phyloP scores from a whole-genome alignment of 331 rosid species.

The Pyrus hybrid region DNA sequence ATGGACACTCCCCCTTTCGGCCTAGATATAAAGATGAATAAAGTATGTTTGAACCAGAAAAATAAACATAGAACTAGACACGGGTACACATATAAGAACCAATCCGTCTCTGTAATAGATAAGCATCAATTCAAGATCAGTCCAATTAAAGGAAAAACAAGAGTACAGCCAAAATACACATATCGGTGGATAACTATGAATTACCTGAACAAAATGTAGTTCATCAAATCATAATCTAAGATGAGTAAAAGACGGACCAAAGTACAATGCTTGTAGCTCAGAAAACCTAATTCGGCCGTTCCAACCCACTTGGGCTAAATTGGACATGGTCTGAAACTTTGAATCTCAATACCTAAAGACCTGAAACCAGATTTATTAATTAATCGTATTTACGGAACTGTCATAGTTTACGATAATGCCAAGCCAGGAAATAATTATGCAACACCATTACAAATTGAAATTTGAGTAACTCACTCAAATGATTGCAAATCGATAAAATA shows the following conservation, averaged over 20 bases:
- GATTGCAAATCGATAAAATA: neutral
- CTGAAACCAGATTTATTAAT: slow-evolving; percentile 24
- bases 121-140: neutral
- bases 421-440: neutral
- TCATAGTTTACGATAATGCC: neutral
- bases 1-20: neutral
- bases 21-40: neutral
- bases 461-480: neutral
- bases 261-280: slow-evolving; percentile 9
- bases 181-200: slow-evolving; percentile 12
- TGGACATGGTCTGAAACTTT: slow-evolving; percentile 17
- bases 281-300: slow-evolving; percentile 4
- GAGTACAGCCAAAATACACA: neutral
- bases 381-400: neutral
- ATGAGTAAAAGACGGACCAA: slow-evolving; percentile 17
- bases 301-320: slow-evolving; percentile 13
- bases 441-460: neutral
- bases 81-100: neutral
- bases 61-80: neutral
- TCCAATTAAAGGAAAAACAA: neutral
- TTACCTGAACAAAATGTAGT: slow-evolving; percentile 19
- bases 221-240: slow-evolving; percentile 24
- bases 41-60: neutral
- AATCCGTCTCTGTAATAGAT: neutral
- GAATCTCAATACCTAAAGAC: slow-evolving; percentile 21